Evolutionary conservation across 352 stramenopile genomes (phyloP), one percentile per base, ranked within the genome.

Genomic region (Blastocystis sp.): DNA sequence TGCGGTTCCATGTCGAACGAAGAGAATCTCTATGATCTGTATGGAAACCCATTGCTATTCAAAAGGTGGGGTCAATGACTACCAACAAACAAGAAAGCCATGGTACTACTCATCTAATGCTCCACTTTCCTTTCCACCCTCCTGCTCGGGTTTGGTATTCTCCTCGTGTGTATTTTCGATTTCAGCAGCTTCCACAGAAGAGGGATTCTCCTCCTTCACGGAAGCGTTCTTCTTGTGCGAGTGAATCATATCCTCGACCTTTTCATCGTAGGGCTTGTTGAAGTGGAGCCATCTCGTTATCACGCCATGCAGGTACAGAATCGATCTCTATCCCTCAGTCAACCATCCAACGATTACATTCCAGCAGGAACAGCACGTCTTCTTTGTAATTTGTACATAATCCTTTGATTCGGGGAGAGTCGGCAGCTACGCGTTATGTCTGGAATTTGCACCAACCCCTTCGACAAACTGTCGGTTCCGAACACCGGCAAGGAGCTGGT

Each of bases 371-470:
- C 61, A 69, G 23, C 65, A 69, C 5, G 74, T 69, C 19, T 10
- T 48, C 14, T 40, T 61, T 7, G 74, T 45, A 21, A 84, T 67
- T 56, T 84, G 52, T 11, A 69, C 10, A 48, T 84, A 84, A 40
- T 84, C 74, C n/a, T 67, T 84, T 9, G 74, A 84, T 17, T 14
- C 28, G 21, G 74, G 74, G 19, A 84, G 43, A 7, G 38, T n/a
- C 45, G 21, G 23, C 19, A 67, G 43, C 74, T 84, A 84, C 17
- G 21, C 9, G 21, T n/a, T 41, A 81, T 48, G 2, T 21, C 41
- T 34, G 34, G 21, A 45, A 19, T 7, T 21, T 81, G 19, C 28
- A 21, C 48, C 59, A 84, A 34, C 74, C 23, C 28, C 38, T 28
- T 84, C 45, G 11, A 43, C 21, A 48, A 48, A 84, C 45, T 67